phyloP scores from a whole-genome alignment of 2,329 filamentous ascomycete genomes.

The Rachicladosporium sp. region DNA sequence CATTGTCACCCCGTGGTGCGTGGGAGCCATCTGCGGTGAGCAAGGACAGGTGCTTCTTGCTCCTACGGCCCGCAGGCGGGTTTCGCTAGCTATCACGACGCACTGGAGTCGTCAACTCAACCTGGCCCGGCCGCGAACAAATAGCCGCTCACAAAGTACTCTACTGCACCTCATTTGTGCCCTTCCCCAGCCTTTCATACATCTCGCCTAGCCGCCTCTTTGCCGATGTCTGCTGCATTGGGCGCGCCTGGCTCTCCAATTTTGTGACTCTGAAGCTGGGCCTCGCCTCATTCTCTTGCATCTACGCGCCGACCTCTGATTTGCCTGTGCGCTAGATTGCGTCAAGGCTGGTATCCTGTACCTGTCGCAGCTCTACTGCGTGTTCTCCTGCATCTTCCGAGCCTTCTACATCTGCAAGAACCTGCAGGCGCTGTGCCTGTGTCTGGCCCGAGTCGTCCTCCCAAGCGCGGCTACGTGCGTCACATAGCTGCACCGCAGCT shows the following conservation, averaged over 20 bases:
- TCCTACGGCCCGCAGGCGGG: constrained; percentile 1
- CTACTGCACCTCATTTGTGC: constrained; percentile 17
- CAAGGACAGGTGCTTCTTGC: background rate
- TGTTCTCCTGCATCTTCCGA: constrained; percentile 9
- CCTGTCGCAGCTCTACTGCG: constrained; percentile 5
- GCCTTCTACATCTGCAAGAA: constrained; percentile 11
- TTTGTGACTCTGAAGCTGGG: constrained; percentile 6
- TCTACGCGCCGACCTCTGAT: constrained; percentile 18
- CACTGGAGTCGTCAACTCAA: constrained; percentile 2
- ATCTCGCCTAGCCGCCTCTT: constrained; percentile 17
- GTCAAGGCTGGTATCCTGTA: constrained; percentile 5
- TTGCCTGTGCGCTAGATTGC: constrained; percentile 16
- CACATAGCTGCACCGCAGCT: constrained; percentile 6
- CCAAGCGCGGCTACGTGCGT: constrained; percentile 32
- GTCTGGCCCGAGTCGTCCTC: constrained; percentile 8
- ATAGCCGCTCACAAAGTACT: constrained; percentile 12
- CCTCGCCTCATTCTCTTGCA: constrained; percentile 8
- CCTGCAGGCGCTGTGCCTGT: constrained; percentile 14
- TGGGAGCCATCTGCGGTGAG: constrained; percentile 11
- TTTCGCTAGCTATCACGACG: constrained; percentile 7
- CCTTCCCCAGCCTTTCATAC: constrained; percentile 18
- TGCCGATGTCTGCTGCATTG: constrained; percentile 7
- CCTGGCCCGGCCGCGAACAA: constrained; percentile 12
- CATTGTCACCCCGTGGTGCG: constrained; percentile 5
- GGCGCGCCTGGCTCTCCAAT: constrained; percentile 4